A percentile compares a stretch with the other conserved stretches of the same genome.
Evolutionary conservation across 768 basidiomycete genomes (phyloP).

Genomic region (Tylopilus cervinicoccineus): DNA sequence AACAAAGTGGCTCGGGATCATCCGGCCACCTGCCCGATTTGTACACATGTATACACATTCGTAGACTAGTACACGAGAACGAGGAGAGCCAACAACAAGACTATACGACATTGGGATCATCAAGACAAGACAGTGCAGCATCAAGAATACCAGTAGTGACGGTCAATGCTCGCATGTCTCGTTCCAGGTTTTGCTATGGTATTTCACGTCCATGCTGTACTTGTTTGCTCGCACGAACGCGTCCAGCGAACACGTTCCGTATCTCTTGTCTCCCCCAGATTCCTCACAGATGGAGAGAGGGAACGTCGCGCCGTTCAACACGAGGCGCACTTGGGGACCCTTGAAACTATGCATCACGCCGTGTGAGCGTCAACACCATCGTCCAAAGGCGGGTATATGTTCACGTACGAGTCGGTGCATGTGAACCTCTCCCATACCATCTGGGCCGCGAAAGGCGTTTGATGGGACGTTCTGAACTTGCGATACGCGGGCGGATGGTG

Average conservation of each 20-base stretch:
- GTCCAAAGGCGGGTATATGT: background rate
- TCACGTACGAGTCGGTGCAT: slow-evolving; percentile 33
- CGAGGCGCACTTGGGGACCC: slow-evolving; percentile 37
- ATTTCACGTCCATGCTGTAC: slow-evolving; percentile 23
- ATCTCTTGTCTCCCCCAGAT: slow-evolving; percentile 23
- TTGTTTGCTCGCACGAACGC: slow-evolving; percentile 31
- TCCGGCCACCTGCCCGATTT: too few relatives aligned
- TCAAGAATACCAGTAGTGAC: too few relatives aligned
- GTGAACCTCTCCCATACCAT: slow-evolving; percentile 43
- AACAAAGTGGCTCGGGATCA: too few relatives aligned
- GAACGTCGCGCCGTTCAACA: slow-evolving; percentile 37
- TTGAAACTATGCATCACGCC: slow-evolving; percentile 25
- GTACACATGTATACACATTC: too few relatives aligned
- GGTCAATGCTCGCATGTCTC: slow-evolving; percentile 37
- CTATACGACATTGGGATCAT: too few relatives aligned
- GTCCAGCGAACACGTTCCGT: slow-evolving; percentile 37
- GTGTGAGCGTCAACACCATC: background rate
- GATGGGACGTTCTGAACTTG: slow-evolving; percentile 34
- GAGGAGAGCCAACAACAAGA: too few relatives aligned
- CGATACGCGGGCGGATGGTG: slow-evolving; percentile 24
- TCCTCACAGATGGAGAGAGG: slow-evolving; percentile 34
- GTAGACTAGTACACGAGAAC: too few relatives aligned
- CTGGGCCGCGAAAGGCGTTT: slow-evolving; percentile 39
- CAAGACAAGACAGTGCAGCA: too few relatives aligned
- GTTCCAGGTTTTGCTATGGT: slow-evolving; percentile 34